These are phyloP conservation scores for Pleurotus cornucopiae DNA, from an alignment of 768 basidiomycete genomes.

Conservation along the genomic window DNA sequence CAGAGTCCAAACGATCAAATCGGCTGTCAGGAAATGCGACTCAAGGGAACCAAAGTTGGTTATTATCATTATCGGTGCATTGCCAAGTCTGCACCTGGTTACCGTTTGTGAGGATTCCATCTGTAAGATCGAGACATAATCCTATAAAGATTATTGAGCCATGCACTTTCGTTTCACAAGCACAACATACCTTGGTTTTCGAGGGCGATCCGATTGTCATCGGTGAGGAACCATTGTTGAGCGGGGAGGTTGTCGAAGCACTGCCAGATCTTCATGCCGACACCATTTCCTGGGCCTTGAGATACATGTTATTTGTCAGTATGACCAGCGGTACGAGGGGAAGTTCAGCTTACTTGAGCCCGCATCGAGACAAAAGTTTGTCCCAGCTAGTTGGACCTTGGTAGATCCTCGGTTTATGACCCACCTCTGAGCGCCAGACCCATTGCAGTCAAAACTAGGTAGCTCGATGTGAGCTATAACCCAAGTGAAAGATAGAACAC, in stretches of 20 bases:
- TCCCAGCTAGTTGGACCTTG: conserved; percentile 20
- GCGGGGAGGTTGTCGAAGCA: conserved; percentile 3
- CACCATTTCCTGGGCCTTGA: conserved; percentile 1
- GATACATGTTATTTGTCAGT: background rate
- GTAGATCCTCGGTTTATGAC: conserved; percentile 22
- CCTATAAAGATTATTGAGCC: background rate
- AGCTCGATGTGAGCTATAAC: background rate
- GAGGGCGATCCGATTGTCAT: conserved; percentile 6
- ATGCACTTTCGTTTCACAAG: background rate
- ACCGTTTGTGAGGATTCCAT: conserved; percentile 2
- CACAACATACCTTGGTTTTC: background rate
- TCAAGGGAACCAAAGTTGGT: conserved; percentile 2
- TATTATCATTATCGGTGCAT: conserved; percentile 2
- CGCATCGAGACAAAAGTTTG: conserved; percentile 30
- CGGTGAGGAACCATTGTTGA: conserved; percentile 6
- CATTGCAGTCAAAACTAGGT: background rate
- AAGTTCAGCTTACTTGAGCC: conserved; percentile 21
- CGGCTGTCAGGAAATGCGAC: background rate
- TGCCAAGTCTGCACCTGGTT: conserved; percentile 5
- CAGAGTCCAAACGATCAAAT: no score
- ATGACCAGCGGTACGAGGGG: background rate
- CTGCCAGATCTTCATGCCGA: conserved; percentile 4
- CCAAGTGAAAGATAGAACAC: background rate
- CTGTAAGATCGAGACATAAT: background rate
- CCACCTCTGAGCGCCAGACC: conserved; percentile 24